Evolutionary conservation across 164 flowering plant genomes (phyloP).

Genomic region (Saururus chinensis): DNA sequence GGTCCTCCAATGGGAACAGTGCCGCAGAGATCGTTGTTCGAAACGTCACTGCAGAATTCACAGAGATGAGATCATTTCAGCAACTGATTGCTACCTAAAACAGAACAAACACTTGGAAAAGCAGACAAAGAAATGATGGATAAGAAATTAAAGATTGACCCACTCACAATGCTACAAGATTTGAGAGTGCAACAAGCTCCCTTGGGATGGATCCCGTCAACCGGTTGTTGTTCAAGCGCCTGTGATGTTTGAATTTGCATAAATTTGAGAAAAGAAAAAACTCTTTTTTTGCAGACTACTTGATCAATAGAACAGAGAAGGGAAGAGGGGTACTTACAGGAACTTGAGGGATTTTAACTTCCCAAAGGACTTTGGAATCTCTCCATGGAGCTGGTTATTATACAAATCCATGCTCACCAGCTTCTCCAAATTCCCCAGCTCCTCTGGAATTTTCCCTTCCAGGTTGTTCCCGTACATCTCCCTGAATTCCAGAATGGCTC

Average conservation of each 20-base stretch:
- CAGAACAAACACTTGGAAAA: background rate
- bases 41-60: conserved; percentile 57
- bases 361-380: conserved; percentile 56
- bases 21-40: conserved; percentile 69
- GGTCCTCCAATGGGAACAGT: conserved; percentile 81
- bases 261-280: background rate
- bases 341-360: conserved; percentile 62
- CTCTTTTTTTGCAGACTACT: background rate
- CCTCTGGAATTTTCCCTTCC: conserved; percentile 55
- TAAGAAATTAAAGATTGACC: too few species aligned
- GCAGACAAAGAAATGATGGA: background rate
- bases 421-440: conserved; percentile 57
- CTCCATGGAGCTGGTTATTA: conserved; percentile 48
- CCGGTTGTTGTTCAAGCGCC: conserved; percentile 73
- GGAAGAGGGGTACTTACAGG: conserved; percentile 33
- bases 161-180: conserved; percentile 75
- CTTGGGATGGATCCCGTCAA: conserved; percentile 75
- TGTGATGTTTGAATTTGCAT: conserved; percentile 12
- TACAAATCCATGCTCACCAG: conserved; percentile 80
- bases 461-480: conserved; percentile 63
- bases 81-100: background rate
- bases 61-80: background rate
- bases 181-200: conserved; percentile 52
- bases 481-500: conserved; percentile 23
- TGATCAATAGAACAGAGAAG: background rate